Percentiles rank a stretch among this genome's conserved stretches.
Evolutionary conservation across 2,329 filamentous ascomycete genomes (phyloP).

Genomic region (Dactylellina leptospora): DNA sequence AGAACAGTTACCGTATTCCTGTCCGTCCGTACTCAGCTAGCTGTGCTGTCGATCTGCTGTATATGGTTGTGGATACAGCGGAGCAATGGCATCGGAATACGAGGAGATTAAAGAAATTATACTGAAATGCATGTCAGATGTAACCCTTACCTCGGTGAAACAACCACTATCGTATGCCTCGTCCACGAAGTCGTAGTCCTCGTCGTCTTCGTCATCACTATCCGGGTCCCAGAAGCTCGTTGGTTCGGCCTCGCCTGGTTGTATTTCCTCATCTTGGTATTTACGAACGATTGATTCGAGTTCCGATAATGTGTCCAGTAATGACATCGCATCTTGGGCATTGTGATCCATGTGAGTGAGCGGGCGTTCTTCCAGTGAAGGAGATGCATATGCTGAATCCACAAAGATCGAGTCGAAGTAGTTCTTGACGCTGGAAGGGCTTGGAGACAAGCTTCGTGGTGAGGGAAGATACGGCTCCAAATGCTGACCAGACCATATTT

Average conservation of each 20-base stretch:
- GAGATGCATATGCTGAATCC: conserved; percentile 49
- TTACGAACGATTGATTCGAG: conserved; percentile 51
- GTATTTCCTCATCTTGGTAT: conserved; percentile 37
- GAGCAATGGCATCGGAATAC: too few species aligned
- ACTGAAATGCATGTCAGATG: conserved; percentile 11
- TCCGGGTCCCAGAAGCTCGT: conserved; percentile 47
- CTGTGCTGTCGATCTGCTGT: conserved; percentile 19
- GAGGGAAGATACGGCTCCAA: conserved; percentile 47
- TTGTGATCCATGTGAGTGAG: conserved; percentile 19
- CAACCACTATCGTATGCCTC: conserved; percentile 51
- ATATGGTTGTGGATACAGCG: neutral
- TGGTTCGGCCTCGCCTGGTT: neutral
- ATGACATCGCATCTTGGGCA: conserved; percentile 33
- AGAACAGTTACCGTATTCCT: conserved; percentile 3
- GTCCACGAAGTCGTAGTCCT: conserved; percentile 49
- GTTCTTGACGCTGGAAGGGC: neutral
- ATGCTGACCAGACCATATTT: conserved; percentile 51
- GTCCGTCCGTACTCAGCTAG: conserved; percentile 21
- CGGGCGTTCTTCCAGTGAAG: conserved; percentile 34
- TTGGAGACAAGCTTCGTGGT: conserved; percentile 42
- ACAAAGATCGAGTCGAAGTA: conserved; percentile 30
- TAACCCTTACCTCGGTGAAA: conserved; percentile 52
- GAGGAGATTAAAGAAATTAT: neutral
- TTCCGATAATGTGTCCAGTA: conserved; percentile 47
- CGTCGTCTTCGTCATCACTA: conserved; percentile 33